A percentile compares a stretch with the other conserved stretches of the same genome.
These are phyloP conservation scores for Yarrowia galli DNA, from an alignment of 1,139 yeast genomes.

Conservation along the genomic window DNA sequence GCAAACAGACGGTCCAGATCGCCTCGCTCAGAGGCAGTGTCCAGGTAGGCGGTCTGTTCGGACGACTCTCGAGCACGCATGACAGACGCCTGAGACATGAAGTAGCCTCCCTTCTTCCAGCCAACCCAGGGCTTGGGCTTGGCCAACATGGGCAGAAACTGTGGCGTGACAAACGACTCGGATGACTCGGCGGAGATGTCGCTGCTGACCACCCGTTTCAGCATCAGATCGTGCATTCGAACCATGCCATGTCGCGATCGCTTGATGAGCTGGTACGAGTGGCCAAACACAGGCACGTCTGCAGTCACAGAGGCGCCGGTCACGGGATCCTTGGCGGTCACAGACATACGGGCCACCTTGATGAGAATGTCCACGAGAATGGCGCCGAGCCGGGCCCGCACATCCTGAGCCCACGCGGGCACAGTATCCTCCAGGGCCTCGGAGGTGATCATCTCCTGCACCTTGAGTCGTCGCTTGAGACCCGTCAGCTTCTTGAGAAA, in stretches of 20 bases:
- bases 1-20: constrained; percentile 71
- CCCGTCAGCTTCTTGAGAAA: constrained; percentile 23
- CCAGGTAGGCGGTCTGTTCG: constrained; percentile 86
- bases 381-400: constrained; percentile 84
- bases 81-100: constrained; percentile 65
- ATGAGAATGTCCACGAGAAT: constrained; percentile 74
- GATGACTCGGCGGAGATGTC: constrained; percentile 67
- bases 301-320: constrained; percentile 72
- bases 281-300: constrained; percentile 88
- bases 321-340: constrained; percentile 77
- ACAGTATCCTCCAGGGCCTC: constrained; percentile 45
- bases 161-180: constrained; percentile 69
- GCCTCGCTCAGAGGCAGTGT: constrained; percentile 78
- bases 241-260: constrained; percentile 86
- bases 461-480: constrained; percentile 14
- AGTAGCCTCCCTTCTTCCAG: constrained; percentile 84
- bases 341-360: constrained; percentile 83
- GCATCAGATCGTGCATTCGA: constrained; percentile 73
- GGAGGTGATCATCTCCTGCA: constrained; percentile 11
- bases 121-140: constrained; percentile 88
- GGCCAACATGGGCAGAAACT: constrained; percentile 89
- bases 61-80: constrained; percentile 86
- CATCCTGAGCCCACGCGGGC: constrained; percentile 67
- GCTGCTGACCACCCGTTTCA: constrained; percentile 65
- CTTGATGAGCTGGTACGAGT: constrained; percentile 78